A percentile compares a stretch with the other conserved stretches of the same genome.
Evolutionary conservation across 371 early-diverging fungal species (phyloP).

Genomic region (Basidiobolus meristosporus): DNA sequence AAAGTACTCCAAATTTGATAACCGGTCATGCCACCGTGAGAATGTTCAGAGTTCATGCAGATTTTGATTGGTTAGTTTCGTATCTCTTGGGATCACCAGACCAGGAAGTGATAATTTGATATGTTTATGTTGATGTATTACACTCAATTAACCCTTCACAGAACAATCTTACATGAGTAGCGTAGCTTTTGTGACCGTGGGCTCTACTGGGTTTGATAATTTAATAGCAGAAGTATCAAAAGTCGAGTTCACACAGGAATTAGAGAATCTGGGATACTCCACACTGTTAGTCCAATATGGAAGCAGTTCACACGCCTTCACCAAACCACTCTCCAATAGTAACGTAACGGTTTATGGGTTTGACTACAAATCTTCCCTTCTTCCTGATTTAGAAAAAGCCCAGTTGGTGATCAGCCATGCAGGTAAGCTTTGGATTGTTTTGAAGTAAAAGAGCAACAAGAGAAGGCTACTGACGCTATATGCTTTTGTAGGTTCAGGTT

Average conservation of each 20-base stretch:
- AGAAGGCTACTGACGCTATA: not conserved
- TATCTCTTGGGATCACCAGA: too few relatives aligned
- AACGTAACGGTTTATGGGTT: slow-evolving; percentile 20
- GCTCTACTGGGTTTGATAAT: slow-evolving; percentile 71
- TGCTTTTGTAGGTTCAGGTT: slow-evolving; percentile 34
- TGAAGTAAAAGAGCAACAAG: not conserved
- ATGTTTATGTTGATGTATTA: too few relatives aligned
- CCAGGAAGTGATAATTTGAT: too few relatives aligned
- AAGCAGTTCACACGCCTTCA: slow-evolving; percentile 7
- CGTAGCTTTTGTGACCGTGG: slow-evolving; percentile 87
- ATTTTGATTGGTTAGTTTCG: too few relatives aligned
- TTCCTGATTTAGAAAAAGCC: slow-evolving; percentile 26
- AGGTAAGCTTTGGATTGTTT: slow-evolving; percentile 15
- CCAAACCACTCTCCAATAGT: not conserved
- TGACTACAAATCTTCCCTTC: slow-evolving; percentile 31
- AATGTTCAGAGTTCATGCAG: too few relatives aligned
- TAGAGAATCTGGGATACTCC: slow-evolving; percentile 20
- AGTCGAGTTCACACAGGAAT: slow-evolving; percentile 17
- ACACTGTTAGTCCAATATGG: slow-evolving; percentile 62
- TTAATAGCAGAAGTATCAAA: slow-evolving; percentile 28
- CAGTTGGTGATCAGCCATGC: slow-evolving; percentile 54
- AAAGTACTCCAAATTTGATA: too few relatives aligned
- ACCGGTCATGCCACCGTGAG: too few relatives aligned
- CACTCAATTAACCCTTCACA: too few relatives aligned
- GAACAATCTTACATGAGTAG: too few relatives aligned